These are phyloP conservation scores for Curvularia sp. DNA, from an alignment of 2,329 filamentous ascomycete species.

Conservation along the genomic window DNA sequence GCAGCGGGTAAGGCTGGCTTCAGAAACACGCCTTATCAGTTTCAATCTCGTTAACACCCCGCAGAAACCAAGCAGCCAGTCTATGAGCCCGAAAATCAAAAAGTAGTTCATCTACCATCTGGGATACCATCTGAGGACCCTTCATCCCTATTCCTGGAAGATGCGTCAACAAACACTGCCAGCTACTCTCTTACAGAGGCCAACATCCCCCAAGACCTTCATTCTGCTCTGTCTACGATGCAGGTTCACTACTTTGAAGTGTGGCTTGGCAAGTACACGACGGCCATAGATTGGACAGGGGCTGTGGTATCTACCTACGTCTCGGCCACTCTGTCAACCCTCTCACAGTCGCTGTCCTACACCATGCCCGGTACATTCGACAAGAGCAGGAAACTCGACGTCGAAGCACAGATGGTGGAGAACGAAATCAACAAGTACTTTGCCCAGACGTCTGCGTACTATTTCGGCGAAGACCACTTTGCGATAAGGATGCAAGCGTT, in stretches of 20 bases:
- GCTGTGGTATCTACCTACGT: slow-evolving; percentile 84
- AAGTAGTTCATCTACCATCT: slow-evolving; percentile 12
- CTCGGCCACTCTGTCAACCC: slow-evolving; percentile 73
- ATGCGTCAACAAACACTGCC: neutral
- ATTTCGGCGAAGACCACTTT: slow-evolving; percentile 84
- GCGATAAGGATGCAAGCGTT: slow-evolving; percentile 79
- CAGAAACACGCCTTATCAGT: neutral
- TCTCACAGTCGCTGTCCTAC: slow-evolving; percentile 67
- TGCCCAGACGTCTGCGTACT: slow-evolving; percentile 76
- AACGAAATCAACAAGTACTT: slow-evolving; percentile 87
- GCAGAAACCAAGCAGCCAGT: slow-evolving; percentile 12
- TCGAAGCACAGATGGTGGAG: slow-evolving; percentile 62
- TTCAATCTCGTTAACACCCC: neutral
- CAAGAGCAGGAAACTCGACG: slow-evolving; percentile 35
- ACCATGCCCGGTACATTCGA: slow-evolving; percentile 47
- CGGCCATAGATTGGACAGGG: slow-evolving; percentile 90
- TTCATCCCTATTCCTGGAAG: neutral
- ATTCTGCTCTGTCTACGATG: slow-evolving; percentile 72
- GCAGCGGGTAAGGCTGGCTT: slow-evolving; percentile 14
- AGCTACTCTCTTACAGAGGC: slow-evolving; percentile 10
- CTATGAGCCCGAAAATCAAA: slow-evolving; percentile 26
- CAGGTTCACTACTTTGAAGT: slow-evolving; percentile 79
- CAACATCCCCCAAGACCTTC: slow-evolving; percentile 46
- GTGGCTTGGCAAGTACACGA: slow-evolving; percentile 82
- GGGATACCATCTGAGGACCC: neutral